Conservation (phyloP, 2,329 filamentous ascomycete genomes). For the Onygena corvina region DNA sequence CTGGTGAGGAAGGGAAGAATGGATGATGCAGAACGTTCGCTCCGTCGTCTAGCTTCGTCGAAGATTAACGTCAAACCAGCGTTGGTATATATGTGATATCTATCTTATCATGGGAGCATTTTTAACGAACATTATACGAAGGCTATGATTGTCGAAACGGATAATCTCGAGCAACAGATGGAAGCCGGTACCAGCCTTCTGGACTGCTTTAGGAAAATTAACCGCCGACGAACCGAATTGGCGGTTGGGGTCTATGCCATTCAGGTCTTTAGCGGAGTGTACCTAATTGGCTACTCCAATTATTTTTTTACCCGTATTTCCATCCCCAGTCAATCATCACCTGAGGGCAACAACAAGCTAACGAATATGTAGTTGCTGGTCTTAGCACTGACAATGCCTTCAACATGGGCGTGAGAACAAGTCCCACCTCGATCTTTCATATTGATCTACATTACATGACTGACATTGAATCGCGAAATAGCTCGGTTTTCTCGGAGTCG, state of each 20-base stretch:
- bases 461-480: too few relatives aligned
- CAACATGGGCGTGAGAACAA: conserved; percentile 24
- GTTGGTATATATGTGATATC: conserved; percentile 10
- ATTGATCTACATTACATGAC: not conserved
- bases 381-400: conserved; percentile 27
- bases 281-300: conserved; percentile 30
- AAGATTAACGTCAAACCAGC: conserved; percentile 15
- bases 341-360: not conserved
- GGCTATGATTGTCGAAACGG: conserved; percentile 18
- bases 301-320: conserved; percentile 19
- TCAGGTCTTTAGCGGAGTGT: conserved; percentile 34
- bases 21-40: conserved; percentile 18
- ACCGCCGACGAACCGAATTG: conserved; percentile 35
- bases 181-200: conserved; percentile 26
- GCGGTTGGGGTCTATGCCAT: conserved; percentile 34
- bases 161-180: conserved; percentile 29
- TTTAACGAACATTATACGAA: not conserved
- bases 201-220: conserved; percentile 34
- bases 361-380: conserved; percentile 16
- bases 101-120: not conserved
- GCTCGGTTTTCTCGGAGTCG: conserved; percentile 28
- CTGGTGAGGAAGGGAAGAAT: conserved; percentile 18
- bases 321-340: not conserved
- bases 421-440: conserved; percentile 1
- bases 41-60: conserved; percentile 17